These are phyloP conservation scores for Corynascus novoguineensis DNA, from an alignment of 495 filamentous ascomycete species.

Conservation along the genomic window DNA sequence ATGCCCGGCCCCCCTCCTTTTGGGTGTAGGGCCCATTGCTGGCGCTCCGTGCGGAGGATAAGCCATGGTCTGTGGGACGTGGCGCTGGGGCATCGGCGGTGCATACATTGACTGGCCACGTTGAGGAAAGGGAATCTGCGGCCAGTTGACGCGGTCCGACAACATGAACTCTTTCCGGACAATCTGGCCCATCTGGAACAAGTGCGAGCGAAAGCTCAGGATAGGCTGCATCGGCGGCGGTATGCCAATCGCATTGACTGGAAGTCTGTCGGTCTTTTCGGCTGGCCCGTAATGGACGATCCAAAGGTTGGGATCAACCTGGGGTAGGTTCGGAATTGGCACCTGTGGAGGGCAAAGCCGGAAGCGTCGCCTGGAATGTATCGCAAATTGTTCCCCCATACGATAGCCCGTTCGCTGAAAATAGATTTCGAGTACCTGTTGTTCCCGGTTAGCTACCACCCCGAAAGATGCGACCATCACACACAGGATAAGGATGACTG, in stretches of 20 bases:
- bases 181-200: slow-evolving; percentile 75
- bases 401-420: slow-evolving; percentile 73
- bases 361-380: slow-evolving; percentile 75
- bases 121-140: slow-evolving; percentile 65
- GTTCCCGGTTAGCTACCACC: slow-evolving; percentile 14
- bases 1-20: slow-evolving; percentile 33
- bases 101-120: slow-evolving; percentile 42
- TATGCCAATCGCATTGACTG: slow-evolving; percentile 55
- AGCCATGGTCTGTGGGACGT: slow-evolving; percentile 46
- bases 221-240: slow-evolving; percentile 53
- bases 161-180: slow-evolving; percentile 92
- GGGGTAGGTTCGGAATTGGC: slow-evolving; percentile 53
- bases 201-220: slow-evolving; percentile 58
- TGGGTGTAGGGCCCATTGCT: slow-evolving; percentile 41
- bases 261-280: slow-evolving; percentile 65
- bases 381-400: slow-evolving; percentile 61
- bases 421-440: slow-evolving; percentile 69
- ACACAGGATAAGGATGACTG: background rate
- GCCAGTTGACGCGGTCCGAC: slow-evolving; percentile 82
- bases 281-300: slow-evolving; percentile 84
- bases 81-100: slow-evolving; percentile 30
- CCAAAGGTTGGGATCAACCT: slow-evolving; percentile 77
- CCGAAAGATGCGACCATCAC: background rate
- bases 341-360: slow-evolving; percentile 63
- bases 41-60: slow-evolving; percentile 44